A percentile compares a stretch with the other conserved stretches of the same genome.
phyloP scores from a whole-genome alignment of 2,329 filamentous ascomycete genomes.

The Cadophora malorum region DNA sequence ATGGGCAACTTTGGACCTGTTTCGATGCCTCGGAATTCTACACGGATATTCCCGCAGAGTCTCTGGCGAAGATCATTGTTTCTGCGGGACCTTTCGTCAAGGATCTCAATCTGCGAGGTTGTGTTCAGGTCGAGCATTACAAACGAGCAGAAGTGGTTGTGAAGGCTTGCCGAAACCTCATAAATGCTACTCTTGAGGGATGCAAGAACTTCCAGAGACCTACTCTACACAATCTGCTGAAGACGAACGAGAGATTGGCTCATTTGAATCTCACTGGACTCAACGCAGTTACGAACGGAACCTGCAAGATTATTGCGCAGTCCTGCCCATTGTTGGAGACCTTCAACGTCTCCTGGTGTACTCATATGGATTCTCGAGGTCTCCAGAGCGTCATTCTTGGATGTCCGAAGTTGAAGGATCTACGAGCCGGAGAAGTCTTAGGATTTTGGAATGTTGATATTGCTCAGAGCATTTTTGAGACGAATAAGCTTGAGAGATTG shows the following conservation, averaged over 20 bases:
- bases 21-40: constrained; percentile 90
- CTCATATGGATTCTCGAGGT: constrained; percentile 79
- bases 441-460: constrained; percentile 80
- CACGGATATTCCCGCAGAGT: constrained; percentile 81
- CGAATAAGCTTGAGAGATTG: constrained; percentile 83
- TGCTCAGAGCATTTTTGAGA: constrained; percentile 75
- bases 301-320: constrained; percentile 84
- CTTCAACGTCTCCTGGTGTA: constrained; percentile 93
- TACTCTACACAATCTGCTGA: constrained; percentile 78
- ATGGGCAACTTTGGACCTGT: constrained; percentile 90
- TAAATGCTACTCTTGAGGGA: constrained; percentile 87
- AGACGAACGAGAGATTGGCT: constrained; percentile 76
- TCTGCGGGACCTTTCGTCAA: constrained; percentile 88
- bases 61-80: constrained; percentile 83
- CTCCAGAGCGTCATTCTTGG: constrained; percentile 74
- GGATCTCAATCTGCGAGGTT: constrained; percentile 89
- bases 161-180: constrained; percentile 85
- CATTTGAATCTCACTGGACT: constrained; percentile 88
- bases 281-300: constrained; percentile 78
- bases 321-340: constrained; percentile 82
- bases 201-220: constrained; percentile 82
- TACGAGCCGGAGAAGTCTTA: constrained; percentile 80
- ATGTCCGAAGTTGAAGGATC: constrained; percentile 76
- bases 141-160: constrained; percentile 79
- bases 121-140: constrained; percentile 84